Evolutionary conservation across 306 rosid species (phyloP).

Genomic region (Macrotyloma uniflorum): DNA sequence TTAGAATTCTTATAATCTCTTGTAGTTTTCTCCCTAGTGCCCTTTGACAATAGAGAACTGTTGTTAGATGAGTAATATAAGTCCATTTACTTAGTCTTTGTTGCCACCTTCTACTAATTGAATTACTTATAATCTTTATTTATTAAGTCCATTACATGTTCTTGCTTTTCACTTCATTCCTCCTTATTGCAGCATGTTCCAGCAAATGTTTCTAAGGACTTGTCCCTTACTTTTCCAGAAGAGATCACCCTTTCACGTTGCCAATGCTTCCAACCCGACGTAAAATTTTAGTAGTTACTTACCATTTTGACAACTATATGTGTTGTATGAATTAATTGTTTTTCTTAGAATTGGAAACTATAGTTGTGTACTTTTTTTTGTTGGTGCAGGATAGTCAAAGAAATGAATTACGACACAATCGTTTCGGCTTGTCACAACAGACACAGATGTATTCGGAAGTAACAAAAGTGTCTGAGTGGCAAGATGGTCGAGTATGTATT

Average conservation of each 20-base stretch:
- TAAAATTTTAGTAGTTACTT: background rate
- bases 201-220: background rate
- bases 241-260: constrained; percentile 26
- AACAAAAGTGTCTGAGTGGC: background rate
- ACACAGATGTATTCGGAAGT: background rate
- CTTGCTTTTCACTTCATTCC: background rate
- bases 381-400: constrained; percentile 5
- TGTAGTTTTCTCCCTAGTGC: background rate
- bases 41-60: background rate
- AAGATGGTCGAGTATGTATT: constrained; percentile 25
- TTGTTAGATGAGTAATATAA: background rate
- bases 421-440: background rate
- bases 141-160: background rate
- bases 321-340: background rate
- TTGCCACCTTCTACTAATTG: background rate
- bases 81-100: background rate
- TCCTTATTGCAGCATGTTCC: constrained; percentile 26
- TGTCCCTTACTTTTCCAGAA: background rate
- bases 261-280: constrained; percentile 21
- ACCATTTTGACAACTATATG: background rate
- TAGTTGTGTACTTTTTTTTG: background rate
- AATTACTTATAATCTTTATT: background rate
- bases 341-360: background rate
- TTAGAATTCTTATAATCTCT: constrained; percentile 2
- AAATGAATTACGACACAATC: background rate